Percentiles rank a stretch among this genome's conserved stretches.
These are phyloP conservation scores for Tetramitus jugosus DNA, from an alignment of 208 protist genomes.

Conservation along the genomic window DNA sequence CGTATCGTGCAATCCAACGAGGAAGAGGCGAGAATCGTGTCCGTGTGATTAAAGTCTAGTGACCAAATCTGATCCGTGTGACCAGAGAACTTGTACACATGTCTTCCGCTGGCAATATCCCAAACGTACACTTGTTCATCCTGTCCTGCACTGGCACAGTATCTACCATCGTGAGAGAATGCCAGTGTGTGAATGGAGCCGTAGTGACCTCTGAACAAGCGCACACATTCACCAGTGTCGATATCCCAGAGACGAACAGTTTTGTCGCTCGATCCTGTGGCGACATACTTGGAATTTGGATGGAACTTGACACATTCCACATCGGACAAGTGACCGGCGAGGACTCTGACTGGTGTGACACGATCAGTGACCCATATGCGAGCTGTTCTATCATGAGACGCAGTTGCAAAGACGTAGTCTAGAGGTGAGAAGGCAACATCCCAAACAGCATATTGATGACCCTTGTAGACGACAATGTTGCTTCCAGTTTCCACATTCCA, in stretches of 20 bases:
- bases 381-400: conserved; percentile 59
- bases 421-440: conserved; percentile 54
- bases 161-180: conserved; percentile 48
- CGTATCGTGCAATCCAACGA: conserved; percentile 44
- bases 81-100: conserved; percentile 25
- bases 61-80: conserved; percentile 46
- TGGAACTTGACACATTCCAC: conserved; percentile 65
- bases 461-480: conserved; percentile 57
- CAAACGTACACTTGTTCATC: conserved; percentile 32
- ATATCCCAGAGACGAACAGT: conserved; percentile 58
- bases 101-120: conserved; percentile 29
- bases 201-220: conserved; percentile 55
- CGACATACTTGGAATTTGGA: conserved; percentile 66
- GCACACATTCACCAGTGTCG: conserved; percentile 51
- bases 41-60: conserved; percentile 44
- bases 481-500: conserved; percentile 50
- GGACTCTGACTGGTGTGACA: conserved; percentile 51
- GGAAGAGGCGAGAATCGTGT: conserved; percentile 42
- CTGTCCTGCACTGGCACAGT: conserved; percentile 31
- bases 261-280: conserved; percentile 55
- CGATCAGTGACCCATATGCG: conserved; percentile 60
- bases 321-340: conserved; percentile 60
- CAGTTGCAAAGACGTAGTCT: conserved; percentile 64
- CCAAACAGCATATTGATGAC: conserved; percentile 70
- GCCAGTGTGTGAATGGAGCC: conserved; percentile 41